These are phyloP conservation scores for Hebeloma cylindrosporum DNA, from an alignment of 768 basidiomycete species.

Conservation along the genomic window DNA sequence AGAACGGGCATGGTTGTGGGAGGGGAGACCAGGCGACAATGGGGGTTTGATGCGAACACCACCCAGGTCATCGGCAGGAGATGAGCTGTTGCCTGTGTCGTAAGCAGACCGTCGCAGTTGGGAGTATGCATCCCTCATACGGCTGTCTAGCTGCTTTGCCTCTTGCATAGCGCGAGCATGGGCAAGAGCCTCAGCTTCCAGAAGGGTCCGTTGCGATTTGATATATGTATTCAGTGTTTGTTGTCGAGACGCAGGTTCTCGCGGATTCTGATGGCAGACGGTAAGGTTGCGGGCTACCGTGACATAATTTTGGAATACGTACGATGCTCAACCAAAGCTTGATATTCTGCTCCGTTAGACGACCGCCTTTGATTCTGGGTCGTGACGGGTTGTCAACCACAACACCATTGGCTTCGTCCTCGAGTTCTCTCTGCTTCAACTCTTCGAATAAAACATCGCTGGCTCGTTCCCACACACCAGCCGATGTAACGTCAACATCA, in stretches of 20 bases:
- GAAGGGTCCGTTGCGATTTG: constrained; percentile 72
- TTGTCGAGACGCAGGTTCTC: constrained; percentile 83
- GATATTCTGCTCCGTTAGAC: constrained; percentile 74
- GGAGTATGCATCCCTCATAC: constrained; percentile 78
- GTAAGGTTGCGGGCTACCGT: constrained; percentile 8
- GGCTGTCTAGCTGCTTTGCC: constrained; percentile 69
- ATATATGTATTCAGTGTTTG: constrained; percentile 83
- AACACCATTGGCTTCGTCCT: constrained; percentile 58
- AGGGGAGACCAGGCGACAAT: constrained; percentile 40
- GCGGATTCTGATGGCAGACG: constrained; percentile 67
- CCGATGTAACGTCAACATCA: constrained; percentile 85
- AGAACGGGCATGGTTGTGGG: constrained; percentile 42
- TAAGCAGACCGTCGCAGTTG: constrained; percentile 79
- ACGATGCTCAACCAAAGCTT: constrained; percentile 80
- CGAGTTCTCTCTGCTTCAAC: constrained; percentile 65
- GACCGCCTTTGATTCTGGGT: constrained; percentile 64
- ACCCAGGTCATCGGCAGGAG: constrained; percentile 54
- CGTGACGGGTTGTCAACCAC: constrained; percentile 54
- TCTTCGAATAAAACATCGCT: constrained; percentile 85
- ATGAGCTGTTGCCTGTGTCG: constrained; percentile 52
- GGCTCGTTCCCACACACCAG: constrained; percentile 88
- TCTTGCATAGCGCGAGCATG: constrained; percentile 79
- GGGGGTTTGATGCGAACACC: constrained; percentile 75
- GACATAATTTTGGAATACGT: constrained; percentile 30
- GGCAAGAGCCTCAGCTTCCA: constrained; percentile 81